Evolutionary conservation across 2,329 filamentous ascomycete species (phyloP).

Genomic region (Colletotrichum gloeosporioides): DNA sequence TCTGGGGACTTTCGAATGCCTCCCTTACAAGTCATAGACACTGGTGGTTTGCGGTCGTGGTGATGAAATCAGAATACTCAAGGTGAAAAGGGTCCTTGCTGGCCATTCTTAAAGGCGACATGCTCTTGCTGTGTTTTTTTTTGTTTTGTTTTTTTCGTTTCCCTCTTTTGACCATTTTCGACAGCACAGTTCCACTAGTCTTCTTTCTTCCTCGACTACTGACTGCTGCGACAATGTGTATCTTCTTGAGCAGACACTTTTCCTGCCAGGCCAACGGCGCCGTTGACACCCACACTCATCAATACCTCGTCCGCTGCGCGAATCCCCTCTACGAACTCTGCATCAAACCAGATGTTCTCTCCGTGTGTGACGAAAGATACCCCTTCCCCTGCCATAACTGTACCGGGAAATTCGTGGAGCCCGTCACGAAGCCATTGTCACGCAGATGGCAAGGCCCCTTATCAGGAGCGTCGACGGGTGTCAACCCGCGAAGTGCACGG

Average conservation of each 20-base stretch:
- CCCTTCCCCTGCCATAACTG: neutral
- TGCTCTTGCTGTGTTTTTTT: neutral
- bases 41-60: neutral
- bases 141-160: neutral
- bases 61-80: neutral
- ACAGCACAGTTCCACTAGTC: neutral
- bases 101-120: neutral
- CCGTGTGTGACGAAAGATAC: neutral
- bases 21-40: neutral
- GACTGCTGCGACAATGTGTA: slow-evolving; percentile 5
- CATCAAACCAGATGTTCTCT: neutral
- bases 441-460: neutral
- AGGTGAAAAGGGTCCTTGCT: neutral
- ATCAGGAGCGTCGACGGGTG: neutral
- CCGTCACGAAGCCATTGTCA: neutral
- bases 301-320: slow-evolving; percentile 12
- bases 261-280: neutral
- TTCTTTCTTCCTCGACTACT: neutral
- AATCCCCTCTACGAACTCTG: slow-evolving; percentile 9
- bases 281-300: neutral
- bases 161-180: neutral
- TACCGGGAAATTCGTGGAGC: slow-evolving; percentile 1
- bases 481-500: neutral
- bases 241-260: neutral
- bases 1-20: neutral